Evolutionary conservation across 1,284 basidiomycete species (phyloP), one percentile per base, ranked within the genome.

Genomic region (Ustilago cynodontis): DNA sequence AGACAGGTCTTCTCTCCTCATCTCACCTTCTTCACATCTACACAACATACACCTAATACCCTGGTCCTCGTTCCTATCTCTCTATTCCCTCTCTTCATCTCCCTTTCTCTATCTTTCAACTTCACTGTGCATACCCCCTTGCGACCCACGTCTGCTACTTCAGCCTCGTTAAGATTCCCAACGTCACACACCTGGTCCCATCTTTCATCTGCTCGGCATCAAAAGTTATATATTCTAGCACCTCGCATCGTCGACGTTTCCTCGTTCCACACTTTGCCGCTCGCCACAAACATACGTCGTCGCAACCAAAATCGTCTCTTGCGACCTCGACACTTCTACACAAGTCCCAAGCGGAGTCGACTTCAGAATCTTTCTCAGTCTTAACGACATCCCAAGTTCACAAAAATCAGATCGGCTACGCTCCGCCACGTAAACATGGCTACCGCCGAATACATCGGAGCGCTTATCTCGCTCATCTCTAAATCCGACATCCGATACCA

Each of bases 401-500:
- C 13, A 16, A 41, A 20, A 6, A 20, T 11, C n/a, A 43, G 18
- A 20, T 24, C 29, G 20, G 26, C 43, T 29, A 37, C 26, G 22
- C 33, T 18, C 16, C 39, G 50, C n/a, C 2, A 57, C 26, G 57
- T 35, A 54, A 67, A 28, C 24, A 77, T 77, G 74, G 70, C 83
- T 7, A 78, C 85, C 28, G 79, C 78, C 60, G 74, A 83, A 59
- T 82, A 82, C 65, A 82, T 86, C 66, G 85, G 86, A 59, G 82
- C 84, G 24, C 80, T 84, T 28, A 94, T 95, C 78, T 93, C 92
- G 77, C 91, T 95, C 84, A 92, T 93, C 84, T 94, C 93, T 70
- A 92, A 93, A 85, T 94, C 93, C 63, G 93, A 94, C 89, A 93
- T 94, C 78, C 91, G 93, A 63, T 95, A 95, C 88, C 90, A 93